Evolutionary conservation across 176 grass and related monocot genomes (phyloP).

Genomic region (Oryza glaberrima): DNA sequence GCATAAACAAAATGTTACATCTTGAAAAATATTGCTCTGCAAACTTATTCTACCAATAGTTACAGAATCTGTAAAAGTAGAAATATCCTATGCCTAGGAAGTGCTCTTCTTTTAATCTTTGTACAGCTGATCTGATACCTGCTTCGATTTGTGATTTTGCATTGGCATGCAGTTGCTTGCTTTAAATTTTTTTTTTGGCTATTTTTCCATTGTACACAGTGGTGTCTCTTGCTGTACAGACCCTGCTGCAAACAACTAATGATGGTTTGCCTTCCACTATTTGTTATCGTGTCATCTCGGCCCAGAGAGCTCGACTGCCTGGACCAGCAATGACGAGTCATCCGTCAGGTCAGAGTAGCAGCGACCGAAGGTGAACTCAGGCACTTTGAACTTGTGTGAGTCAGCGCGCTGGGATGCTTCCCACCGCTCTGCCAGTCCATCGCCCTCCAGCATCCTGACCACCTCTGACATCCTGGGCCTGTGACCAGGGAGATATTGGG

Average conservation of each 20-base stretch:
- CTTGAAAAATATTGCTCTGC: constrained; percentile 28
- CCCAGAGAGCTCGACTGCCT: constrained; percentile 86
- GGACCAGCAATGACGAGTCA: constrained; percentile 64
- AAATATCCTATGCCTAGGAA: constrained; percentile 45
- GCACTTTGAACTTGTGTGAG: constrained; percentile 63
- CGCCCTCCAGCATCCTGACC: constrained; percentile 86
- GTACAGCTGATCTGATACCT: constrained; percentile 46
- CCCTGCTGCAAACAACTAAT: constrained; percentile 41
- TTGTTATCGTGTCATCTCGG: constrained; percentile 58
- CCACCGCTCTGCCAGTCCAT: constrained; percentile 82
- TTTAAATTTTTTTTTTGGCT: constrained; percentile 21
- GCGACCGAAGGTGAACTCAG: constrained; percentile 55
- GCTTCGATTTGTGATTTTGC: constrained; percentile 38
- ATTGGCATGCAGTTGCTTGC: constrained; percentile 24
- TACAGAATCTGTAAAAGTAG: constrained; percentile 49
- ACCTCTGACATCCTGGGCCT: constrained; percentile 85
- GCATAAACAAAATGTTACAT: constrained; percentile 13
- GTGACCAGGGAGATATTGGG: constrained; percentile 72
- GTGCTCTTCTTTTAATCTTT: constrained; percentile 39
- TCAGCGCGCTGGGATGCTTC: constrained; percentile 55
- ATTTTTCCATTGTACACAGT: constrained; percentile 32
- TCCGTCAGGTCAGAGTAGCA: constrained; percentile 74
- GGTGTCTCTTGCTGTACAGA: constrained; percentile 42
- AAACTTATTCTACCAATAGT: constrained; percentile 39
- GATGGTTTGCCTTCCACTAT: constrained; percentile 33